Conservation (phyloP, 495 filamentous ascomycete genomes). For the Neurospora sp. region DNA sequence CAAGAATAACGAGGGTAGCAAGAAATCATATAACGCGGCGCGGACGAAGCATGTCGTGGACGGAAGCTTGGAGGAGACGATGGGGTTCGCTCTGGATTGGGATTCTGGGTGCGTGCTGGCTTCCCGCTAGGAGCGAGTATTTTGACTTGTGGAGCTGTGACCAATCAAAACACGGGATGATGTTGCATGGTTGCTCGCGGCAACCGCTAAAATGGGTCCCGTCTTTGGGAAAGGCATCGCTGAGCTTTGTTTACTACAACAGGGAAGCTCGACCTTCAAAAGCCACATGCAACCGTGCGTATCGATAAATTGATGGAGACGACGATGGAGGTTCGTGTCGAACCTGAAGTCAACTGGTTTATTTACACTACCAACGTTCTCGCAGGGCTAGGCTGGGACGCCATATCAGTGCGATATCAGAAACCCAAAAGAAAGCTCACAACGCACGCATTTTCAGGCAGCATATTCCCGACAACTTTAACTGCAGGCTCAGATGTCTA, state of each 20-base stretch:
- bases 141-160: conserved; percentile 11
- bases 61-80: not conserved
- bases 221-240: not conserved
- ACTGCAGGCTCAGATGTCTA: not conserved
- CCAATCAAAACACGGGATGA: conserved; percentile 12
- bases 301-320: not conserved
- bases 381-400: not conserved
- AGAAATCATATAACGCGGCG: conserved; percentile 15
- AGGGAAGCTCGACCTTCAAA: not conserved
- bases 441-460: not conserved
- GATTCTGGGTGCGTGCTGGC: conserved; percentile 7
- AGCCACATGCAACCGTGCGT: not conserved
- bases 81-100: not conserved
- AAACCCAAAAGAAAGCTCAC: not conserved
- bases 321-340: not conserved
- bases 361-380: not conserved
- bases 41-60: conserved; percentile 12
- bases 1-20: conserved; percentile 13
- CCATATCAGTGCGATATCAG: not conserved
- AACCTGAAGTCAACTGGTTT: not conserved
- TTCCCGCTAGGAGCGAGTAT: conserved; percentile 15
- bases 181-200: conserved; percentile 13
- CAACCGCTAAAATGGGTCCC: conserved; percentile 11
- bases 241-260: conserved; percentile 1
- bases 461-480: not conserved